These are phyloP conservation scores for Xylaria sp. DNA, from an alignment of 2,329 filamentous ascomycete genomes.

Conservation along the genomic window DNA sequence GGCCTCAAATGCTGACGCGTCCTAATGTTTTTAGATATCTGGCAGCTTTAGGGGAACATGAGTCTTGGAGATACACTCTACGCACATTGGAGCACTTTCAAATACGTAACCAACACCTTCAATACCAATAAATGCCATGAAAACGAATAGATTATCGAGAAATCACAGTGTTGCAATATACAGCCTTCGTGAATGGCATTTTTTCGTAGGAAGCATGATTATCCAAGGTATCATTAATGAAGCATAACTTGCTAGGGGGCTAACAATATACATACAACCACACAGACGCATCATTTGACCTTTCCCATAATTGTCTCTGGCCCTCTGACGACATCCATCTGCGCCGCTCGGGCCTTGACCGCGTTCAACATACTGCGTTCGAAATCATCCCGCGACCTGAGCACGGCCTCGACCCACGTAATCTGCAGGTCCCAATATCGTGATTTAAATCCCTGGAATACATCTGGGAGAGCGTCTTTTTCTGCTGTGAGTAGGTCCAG, in stretches of 20 bases:
- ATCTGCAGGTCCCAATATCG: slow-evolving; percentile 95
- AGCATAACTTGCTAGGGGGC: slow-evolving; percentile 19
- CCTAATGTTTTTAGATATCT: not conserved
- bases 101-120: not conserved
- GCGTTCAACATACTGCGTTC: slow-evolving; percentile 88
- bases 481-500: slow-evolving; percentile 82
- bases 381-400: slow-evolving; percentile 91
- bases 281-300: slow-evolving; percentile 70
- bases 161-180: too few relatives aligned
- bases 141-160: too few relatives aligned
- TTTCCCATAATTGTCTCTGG: slow-evolving; percentile 95
- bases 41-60: not conserved
- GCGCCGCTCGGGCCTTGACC: slow-evolving; percentile 89
- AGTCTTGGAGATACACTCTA: not conserved
- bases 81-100: not conserved
- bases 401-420: slow-evolving; percentile 92
- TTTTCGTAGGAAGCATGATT: slow-evolving; percentile 7
- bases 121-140: not conserved
- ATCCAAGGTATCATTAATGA: slow-evolving; percentile 39
- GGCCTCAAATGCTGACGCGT: slow-evolving; percentile 1
- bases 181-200: not conserved
- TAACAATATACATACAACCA: slow-evolving; percentile 32
- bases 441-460: slow-evolving; percentile 85
- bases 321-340: slow-evolving; percentile 82
- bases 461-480: slow-evolving; percentile 75